Evolutionary conservation across 176 grass and related monocot species (phyloP), one percentile per base, ranked within the genome.

Genomic region (Rhipidocladum racemiflorum): DNA sequence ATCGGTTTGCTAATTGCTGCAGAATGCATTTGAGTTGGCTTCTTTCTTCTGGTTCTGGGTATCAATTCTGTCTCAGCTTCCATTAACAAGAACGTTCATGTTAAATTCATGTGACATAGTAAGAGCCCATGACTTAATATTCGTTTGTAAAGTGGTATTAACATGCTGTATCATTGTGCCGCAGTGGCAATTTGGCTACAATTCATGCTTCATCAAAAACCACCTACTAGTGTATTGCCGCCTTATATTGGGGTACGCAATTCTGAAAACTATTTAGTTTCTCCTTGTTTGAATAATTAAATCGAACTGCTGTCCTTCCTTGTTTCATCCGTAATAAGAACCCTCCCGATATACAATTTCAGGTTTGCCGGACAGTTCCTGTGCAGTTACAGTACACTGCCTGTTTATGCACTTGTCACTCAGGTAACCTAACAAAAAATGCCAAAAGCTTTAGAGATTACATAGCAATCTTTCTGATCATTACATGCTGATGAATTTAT

Each of bases 1-100:
- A 56, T 36, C 55, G 8, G 50, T 81, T 72, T 93, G 72, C 68
- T 65, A 75, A 21, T 61, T 88, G 28, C 27, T 95, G 84, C 88
- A 99, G 96, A 99, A 95, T 87, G 90, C 96, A 0, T 99, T 99
- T 65, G 96, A 99, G 73, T 80, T 95, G 85, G 96, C 96, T 83
- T 99, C 92, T 15, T 99, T 99, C 89, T 95, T 99, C 96, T 99
- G 96, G 96, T 99, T 99, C 56, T 99, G 96, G 96, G 96, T 98
- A 98, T 38, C n/a, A 39, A 34, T 70, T 83, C 81, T 89, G 10
- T 23, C 72, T 73, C 54, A 21, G n/a, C 48, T 51, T 25, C 10
- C 27, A 20, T 35, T 62, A 53, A 39, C 16, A 27, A 12, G 13
- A 21, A 8, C 13, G 42, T 74, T 24, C 17, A 18, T 40, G 4